phyloP scores from a whole-genome alignment of 441 rosid species.

The Corymbia calophylla region DNA sequence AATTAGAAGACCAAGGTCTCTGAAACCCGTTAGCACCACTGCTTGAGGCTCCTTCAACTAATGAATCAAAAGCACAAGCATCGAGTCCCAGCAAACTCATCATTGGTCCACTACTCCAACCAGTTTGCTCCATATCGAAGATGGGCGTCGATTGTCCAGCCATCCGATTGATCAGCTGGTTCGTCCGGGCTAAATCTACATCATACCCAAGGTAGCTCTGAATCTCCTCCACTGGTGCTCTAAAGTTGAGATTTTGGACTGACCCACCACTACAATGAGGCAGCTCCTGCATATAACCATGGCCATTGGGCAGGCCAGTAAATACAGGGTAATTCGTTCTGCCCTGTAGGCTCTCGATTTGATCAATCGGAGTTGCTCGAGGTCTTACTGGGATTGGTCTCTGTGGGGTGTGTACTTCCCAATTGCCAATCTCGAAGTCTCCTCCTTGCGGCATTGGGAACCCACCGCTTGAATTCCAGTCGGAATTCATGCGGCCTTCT shows the following conservation, averaged over 20 bases:
- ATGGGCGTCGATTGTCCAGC: slow-evolving; percentile 24
- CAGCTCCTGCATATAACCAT: slow-evolving; percentile 25
- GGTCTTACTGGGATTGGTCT: slow-evolving; percentile 34
- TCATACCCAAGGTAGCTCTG: slow-evolving; percentile 9
- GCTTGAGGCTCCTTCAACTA: slow-evolving; percentile 9
- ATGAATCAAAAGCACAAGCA: slow-evolving; percentile 17
- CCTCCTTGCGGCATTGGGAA: slow-evolving; percentile 10
- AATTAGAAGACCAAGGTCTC: slow-evolving; percentile 15
- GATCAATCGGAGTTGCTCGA: slow-evolving; percentile 7
- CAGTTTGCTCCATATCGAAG: slow-evolving; percentile 7
- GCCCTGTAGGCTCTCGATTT: slow-evolving; percentile 15
- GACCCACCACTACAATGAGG: slow-evolving; percentile 10
- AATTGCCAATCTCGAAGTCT: slow-evolving; percentile 21
- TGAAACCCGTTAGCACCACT: slow-evolving; percentile 9
- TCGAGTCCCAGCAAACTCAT: slow-evolving; percentile 17
- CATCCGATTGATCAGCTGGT: slow-evolving; percentile 19
- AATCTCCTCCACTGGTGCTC: slow-evolving; percentile 13
- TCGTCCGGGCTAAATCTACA: slow-evolving; percentile 10
- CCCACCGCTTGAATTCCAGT: slow-evolving; percentile 28
- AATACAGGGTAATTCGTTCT: slow-evolving; percentile 25
- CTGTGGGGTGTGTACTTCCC: slow-evolving; percentile 47
- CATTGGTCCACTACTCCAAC: slow-evolving; percentile 13
- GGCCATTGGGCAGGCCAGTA: slow-evolving; percentile 21
- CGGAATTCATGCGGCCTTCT: slow-evolving; percentile 23
- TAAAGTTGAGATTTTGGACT: slow-evolving; percentile 14